phyloP scores from a whole-genome alignment of 2,329 filamentous ascomycete genomes.

The Paramyrothecium roridum region DNA sequence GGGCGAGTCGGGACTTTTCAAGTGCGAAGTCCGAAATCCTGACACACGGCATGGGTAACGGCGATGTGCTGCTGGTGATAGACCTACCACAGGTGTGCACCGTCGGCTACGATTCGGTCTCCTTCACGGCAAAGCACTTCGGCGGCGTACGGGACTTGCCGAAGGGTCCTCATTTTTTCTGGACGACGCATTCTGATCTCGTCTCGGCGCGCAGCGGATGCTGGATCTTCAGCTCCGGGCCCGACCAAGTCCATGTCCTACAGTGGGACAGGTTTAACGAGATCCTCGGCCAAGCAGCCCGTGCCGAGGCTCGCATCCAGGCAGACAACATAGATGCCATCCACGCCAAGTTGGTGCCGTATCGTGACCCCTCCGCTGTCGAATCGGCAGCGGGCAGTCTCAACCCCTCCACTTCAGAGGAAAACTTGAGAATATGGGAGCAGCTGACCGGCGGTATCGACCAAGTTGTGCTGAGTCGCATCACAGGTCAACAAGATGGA shows the following conservation, averaged over 20 bases:
- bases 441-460: constrained; percentile 48
- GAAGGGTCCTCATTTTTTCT: constrained; percentile 56
- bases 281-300: constrained; percentile 45
- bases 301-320: constrained; percentile 42
- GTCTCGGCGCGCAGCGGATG: constrained; percentile 52
- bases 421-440: constrained; percentile 43
- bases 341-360: constrained; percentile 41
- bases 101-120: constrained; percentile 51
- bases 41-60: constrained; percentile 29
- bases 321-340: constrained; percentile 35
- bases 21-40: constrained; percentile 7
- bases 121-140: constrained; percentile 45
- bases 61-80: constrained; percentile 51
- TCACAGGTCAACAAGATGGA: constrained; percentile 37
- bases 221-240: constrained; percentile 46
- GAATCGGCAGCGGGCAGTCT: constrained; percentile 12
- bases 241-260: constrained; percentile 38
- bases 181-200: constrained; percentile 47
- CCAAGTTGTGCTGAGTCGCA: constrained; percentile 38
- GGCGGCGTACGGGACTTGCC: constrained; percentile 54
- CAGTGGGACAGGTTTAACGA: constrained; percentile 58
- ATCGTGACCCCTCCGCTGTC: constrained; percentile 31
- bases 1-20: no score
- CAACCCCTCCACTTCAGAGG: constrained; percentile 12
- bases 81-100: constrained; percentile 48